Evolutionary conservation across 331 rosid genomes (phyloP).

Genomic region (Cydonia oblonga): DNA sequence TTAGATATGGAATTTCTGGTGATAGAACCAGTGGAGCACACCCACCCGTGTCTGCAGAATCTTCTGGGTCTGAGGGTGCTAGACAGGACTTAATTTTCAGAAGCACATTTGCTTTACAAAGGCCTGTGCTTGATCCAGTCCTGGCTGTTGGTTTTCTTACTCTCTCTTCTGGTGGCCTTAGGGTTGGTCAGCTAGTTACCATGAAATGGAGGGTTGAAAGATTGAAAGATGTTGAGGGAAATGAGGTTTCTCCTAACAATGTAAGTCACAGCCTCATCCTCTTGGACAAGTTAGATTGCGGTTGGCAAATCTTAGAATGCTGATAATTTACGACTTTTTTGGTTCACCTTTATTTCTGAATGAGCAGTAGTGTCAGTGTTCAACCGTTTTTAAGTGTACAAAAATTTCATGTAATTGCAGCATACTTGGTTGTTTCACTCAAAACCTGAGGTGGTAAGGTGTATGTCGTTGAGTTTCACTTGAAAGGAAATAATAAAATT

Average conservation of each 20-base stretch:
- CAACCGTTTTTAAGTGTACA: neutral
- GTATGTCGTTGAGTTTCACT: neutral
- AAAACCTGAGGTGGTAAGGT: neutral
- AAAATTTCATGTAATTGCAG: neutral
- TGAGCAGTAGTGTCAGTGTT: neutral
- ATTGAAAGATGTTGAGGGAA: constrained; percentile 53
- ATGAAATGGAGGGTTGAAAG: constrained; percentile 98
- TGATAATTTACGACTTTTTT: neutral
- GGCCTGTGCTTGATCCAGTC: constrained; percentile 95
- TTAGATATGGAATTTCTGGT: constrained; percentile 80
- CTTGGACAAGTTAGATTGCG: neutral
- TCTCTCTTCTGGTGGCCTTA: constrained; percentile 72
- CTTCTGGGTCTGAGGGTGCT: constrained; percentile 32
- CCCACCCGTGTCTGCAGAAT: constrained; percentile 45
- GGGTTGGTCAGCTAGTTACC: constrained; percentile 82
- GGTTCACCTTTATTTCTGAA: neutral
- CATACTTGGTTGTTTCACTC: neutral
- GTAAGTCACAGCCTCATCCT: constrained; percentile 33
- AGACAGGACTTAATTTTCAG: constrained; percentile 66
- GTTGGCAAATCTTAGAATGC: neutral
- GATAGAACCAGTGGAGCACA: constrained; percentile 81
- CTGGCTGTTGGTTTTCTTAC: constrained; percentile 97
- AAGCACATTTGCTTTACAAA: constrained; percentile 70
- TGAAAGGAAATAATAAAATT: neutral
- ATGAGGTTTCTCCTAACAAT: constrained; percentile 30